Evolutionary conservation across 2,329 filamentous ascomycete genomes (phyloP), one percentile per base, ranked within the genome.

Genomic region (Endocalyx cinctus): DNA sequence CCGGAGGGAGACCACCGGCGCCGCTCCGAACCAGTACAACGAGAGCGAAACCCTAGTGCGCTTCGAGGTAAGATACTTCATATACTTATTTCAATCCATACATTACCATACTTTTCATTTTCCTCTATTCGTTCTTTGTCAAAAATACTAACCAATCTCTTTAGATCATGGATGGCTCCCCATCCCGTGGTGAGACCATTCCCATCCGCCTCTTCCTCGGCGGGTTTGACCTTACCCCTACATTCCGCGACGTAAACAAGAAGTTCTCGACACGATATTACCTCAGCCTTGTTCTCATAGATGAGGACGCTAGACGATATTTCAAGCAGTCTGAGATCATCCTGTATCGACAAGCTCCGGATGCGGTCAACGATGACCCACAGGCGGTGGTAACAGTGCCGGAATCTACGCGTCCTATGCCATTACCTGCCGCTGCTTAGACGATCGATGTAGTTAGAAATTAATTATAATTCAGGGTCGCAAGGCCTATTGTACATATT

Each of bases 241-340:
- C 92, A 10, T 98, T 98, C 77, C 85, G 92, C 42, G 92, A 98
- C 60, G 94, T 98, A 49, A 98, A 98, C 77, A 98, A 98, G 74
- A 98, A 98, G 67, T 98, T 95, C 64, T 97, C 90, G 17, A 97
- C 90, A 23, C 77, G 92, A 54, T 98, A 98, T 67, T 98, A 98
- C 66, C 77, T 98, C 43, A 96, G 89, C 58, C 68, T 98, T 42
- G 92, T 98, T 15, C 74, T 96, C 48, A 96, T 96, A 48, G 89
- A 96, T 55, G 89, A 96, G 77, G 92, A 98, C 62, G 92, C 92
- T 31, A 81, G 92, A 52, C 80, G 92, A 52, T 98, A 98, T 67
- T 98, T 98, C 69, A 98, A 98, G 64, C 92, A 98, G 63, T 96
- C 88, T 33, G 92, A 98, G 67, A 98, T 98, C 58, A 89, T 96